Conservation (phyloP, 2,329 filamentous ascomycete genomes). For the Pestalotiopsis sp. region DNA sequence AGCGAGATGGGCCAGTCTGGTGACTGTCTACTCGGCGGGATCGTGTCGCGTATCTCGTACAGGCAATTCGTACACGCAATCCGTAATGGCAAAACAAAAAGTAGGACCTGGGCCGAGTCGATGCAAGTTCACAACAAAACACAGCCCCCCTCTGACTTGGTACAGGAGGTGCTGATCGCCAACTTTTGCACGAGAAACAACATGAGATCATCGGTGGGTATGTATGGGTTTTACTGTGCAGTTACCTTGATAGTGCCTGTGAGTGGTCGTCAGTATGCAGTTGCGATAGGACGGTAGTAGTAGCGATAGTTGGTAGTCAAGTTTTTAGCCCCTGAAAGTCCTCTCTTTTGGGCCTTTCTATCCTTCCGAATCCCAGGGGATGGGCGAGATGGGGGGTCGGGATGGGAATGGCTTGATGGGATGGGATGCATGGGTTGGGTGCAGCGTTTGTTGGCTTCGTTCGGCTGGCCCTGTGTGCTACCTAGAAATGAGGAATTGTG, state of each 20-base stretch:
- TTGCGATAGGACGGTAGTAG: not conserved
- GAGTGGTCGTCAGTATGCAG: not conserved
- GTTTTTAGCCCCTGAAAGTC: not conserved
- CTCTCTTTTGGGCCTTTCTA: not conserved
- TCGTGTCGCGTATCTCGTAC: not conserved
- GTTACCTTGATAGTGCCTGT: not conserved
- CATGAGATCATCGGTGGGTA: slow-evolving; percentile 4
- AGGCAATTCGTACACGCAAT: too few species aligned
- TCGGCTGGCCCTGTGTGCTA: not conserved
- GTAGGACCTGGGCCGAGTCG: not conserved
- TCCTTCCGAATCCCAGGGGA: not conserved
- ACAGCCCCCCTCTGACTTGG: not conserved
- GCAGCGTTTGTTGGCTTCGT: not conserved
- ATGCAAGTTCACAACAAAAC: not conserved
- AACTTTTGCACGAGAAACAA: not conserved
- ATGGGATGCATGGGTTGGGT: not conserved
- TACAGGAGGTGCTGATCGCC: slow-evolving; percentile 3
- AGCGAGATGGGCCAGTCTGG: not conserved
- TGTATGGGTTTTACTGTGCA: not conserved
- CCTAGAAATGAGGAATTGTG: not conserved
- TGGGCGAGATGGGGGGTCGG: too few species aligned
- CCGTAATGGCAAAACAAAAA: too few species aligned
- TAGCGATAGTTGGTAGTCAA: not conserved
- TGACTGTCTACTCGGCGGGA: not conserved
- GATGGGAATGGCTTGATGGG: too few species aligned